Evolutionary conservation across 2,329 filamentous ascomycete genomes (phyloP).

Genomic region (Talaromyces atroroseus): DNA sequence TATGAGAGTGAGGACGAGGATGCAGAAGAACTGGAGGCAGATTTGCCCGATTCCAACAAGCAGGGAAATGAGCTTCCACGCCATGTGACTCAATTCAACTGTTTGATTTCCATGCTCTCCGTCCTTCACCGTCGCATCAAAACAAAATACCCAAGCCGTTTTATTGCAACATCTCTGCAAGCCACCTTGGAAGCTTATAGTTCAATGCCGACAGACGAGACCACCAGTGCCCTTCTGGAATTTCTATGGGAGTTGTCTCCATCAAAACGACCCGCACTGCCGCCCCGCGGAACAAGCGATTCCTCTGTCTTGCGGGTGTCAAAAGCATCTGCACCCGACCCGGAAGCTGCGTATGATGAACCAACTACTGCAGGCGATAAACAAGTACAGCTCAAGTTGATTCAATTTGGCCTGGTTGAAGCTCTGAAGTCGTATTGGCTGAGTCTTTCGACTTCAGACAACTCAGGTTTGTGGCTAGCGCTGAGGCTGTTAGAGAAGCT

Average conservation of each 20-base stretch:
- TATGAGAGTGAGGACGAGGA: constrained; percentile 32
- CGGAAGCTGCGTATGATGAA: constrained; percentile 46
- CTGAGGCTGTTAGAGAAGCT: constrained; percentile 53
- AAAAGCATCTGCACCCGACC: constrained; percentile 47
- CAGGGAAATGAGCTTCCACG: constrained; percentile 16
- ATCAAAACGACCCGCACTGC: constrained; percentile 53
- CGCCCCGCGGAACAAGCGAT: constrained; percentile 52
- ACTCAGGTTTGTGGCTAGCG: constrained; percentile 41
- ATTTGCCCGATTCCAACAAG: constrained; percentile 12
- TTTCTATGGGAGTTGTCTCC: constrained; percentile 55
- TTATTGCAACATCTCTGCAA: constrained; percentile 59
- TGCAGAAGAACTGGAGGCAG: constrained; percentile 25
- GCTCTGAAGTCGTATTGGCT: constrained; percentile 57
- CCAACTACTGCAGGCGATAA: constrained; percentile 45
- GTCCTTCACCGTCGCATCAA: constrained; percentile 57
- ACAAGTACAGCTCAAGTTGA: constrained; percentile 47
- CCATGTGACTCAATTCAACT: constrained; percentile 38
- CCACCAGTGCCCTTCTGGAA: constrained; percentile 53
- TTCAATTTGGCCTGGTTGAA: constrained; percentile 60
- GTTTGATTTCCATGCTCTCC: constrained; percentile 47
- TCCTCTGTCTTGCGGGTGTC: constrained; percentile 34
- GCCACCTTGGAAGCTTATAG: constrained; percentile 57
- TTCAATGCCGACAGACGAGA: constrained; percentile 51
- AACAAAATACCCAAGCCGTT: constrained; percentile 59
- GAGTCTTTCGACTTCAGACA: constrained; percentile 29